Percentiles rank a stretch among this genome's conserved stretches.
Evolutionary conservation across 2,329 filamentous ascomycete genomes (phyloP).

Genomic region (Paracoccidioides brasiliensis): DNA sequence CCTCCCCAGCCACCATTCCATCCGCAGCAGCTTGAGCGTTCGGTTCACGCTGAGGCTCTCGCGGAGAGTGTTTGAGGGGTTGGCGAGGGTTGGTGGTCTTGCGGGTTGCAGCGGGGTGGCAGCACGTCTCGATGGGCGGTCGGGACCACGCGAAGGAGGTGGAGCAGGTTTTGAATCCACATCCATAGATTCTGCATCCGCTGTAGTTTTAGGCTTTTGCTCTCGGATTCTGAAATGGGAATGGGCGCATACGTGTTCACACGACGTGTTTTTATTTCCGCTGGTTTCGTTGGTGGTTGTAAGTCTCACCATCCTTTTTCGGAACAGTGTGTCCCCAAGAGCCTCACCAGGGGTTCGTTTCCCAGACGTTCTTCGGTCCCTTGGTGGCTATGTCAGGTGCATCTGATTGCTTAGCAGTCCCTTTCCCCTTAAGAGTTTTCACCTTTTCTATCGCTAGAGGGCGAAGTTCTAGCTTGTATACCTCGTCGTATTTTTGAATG

Average conservation of each 20-base stretch:
- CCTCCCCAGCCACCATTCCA: background rate
- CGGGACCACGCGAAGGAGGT: background rate
- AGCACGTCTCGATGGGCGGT: background rate
- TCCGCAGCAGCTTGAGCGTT: background rate
- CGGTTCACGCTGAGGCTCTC: background rate
- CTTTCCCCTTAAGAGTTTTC: background rate
- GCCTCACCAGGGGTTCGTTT: background rate
- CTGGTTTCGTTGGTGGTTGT: background rate
- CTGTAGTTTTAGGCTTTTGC: background rate
- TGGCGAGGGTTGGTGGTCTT: background rate
- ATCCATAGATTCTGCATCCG: background rate
- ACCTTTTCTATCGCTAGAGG: background rate
- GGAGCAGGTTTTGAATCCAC: background rate
- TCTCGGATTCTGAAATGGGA: background rate
- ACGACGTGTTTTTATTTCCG: background rate
- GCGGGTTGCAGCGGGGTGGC: background rate
- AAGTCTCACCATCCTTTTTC: background rate
- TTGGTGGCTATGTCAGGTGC: background rate
- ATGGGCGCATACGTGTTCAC: background rate
- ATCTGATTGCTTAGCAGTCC: background rate
- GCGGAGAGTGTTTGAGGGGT: background rate
- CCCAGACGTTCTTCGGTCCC: background rate
- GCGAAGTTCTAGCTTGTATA: conserved; percentile 7
- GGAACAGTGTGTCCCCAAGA: background rate
- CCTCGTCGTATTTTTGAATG: conserved; percentile 6